Evolutionary conservation across 2,329 filamentous ascomycete genomes (phyloP).

Genomic region (Fusarium guadeloupense): DNA sequence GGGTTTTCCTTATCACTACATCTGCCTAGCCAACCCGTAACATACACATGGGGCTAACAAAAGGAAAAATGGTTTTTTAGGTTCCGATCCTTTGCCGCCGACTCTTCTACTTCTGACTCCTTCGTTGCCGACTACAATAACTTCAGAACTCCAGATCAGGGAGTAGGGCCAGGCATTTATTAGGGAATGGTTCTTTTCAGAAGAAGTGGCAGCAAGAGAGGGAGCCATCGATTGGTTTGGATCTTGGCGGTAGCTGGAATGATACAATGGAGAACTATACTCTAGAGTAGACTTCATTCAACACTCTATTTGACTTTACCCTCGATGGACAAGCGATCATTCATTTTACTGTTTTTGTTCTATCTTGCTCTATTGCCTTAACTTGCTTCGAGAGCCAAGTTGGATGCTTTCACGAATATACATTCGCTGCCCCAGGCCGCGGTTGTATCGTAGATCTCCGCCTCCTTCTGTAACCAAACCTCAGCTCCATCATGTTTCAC

Average conservation of each 20-base stretch:
- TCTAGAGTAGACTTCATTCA: constrained; percentile 8
- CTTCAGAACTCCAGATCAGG: not conserved
- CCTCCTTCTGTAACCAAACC: not conserved
- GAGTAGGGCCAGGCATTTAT: not conserved
- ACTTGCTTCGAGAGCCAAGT: not conserved
- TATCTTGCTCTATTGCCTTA: not conserved
- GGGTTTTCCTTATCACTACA: constrained; percentile 6
- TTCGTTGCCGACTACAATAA: not conserved
- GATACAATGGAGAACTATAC: constrained; percentile 5
- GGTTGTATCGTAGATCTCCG: not conserved
- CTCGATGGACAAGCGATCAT: not conserved
- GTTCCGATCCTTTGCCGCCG: not conserved
- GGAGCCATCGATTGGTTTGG: not conserved
- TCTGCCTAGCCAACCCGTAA: not conserved
- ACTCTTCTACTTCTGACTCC: not conserved
- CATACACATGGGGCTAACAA: not conserved
- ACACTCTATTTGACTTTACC: constrained; percentile 5
- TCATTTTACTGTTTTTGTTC: constrained; percentile 2
- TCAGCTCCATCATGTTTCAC: not conserved
- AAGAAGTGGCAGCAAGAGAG: not conserved
- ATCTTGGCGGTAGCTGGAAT: not conserved
- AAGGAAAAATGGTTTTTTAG: constrained; percentile 5
- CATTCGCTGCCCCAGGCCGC: not conserved
- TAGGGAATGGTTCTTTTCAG: not conserved
- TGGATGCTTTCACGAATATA: not conserved